A percentile compares a stretch with the other conserved stretches of the same genome.
phyloP scores from a whole-genome alignment of 306 rosid genomes.

The Vachellia collinsii region DNA sequence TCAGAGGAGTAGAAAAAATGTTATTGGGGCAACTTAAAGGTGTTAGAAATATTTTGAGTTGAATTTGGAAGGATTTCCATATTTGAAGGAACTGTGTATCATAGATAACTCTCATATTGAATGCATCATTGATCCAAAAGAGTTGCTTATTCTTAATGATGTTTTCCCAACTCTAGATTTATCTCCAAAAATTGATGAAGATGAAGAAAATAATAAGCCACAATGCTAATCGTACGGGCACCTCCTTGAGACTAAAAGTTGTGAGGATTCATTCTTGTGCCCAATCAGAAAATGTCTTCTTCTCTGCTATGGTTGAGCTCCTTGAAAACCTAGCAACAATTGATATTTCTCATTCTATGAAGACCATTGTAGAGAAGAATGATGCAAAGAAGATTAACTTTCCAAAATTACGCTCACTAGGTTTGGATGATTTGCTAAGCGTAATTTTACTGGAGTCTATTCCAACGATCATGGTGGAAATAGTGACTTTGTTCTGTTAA shows the following conservation, averaged over 20 bases:
- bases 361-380: not conserved
- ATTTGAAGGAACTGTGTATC: too few relatives aligned
- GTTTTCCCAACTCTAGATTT: slow-evolving; percentile 32
- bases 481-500: not conserved
- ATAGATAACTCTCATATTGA: too few relatives aligned
- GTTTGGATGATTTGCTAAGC: not conserved
- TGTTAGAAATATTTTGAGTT: not conserved
- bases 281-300: not conserved
- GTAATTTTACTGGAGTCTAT: not conserved
- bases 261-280: not conserved
- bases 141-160: slow-evolving; percentile 7
- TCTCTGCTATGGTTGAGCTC: not conserved
- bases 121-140: slow-evolving; percentile 19
- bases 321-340: not conserved
- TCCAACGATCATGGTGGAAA: not conserved
- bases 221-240: not conserved
- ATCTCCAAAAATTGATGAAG: slow-evolving; percentile 14
- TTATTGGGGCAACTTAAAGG: slow-evolving; percentile 33
- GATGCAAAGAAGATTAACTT: not conserved
- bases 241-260: not conserved
- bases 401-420: not conserved
- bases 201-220: slow-evolving; percentile 29
- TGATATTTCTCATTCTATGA: not conserved
- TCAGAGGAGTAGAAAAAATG: slow-evolving; percentile 39
- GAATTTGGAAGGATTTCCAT: slow-evolving; percentile 27